Base-by-base conservation (phyloP, 768 basidiomycete genomes). In the Pulveroboletus ravenelii region DNA sequence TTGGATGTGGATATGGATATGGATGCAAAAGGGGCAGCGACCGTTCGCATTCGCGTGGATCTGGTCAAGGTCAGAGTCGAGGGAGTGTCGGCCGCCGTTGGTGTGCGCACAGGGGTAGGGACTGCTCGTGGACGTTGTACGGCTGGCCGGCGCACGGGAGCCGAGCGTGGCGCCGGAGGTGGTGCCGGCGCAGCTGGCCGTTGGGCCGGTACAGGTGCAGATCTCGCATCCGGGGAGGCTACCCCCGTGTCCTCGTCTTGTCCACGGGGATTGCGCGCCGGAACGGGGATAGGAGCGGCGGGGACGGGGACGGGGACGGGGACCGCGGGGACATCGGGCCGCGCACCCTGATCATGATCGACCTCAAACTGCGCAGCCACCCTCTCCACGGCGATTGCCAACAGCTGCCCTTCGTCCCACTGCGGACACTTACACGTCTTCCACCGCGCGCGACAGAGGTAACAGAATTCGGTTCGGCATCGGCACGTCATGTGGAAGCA, bases 341-440 rank as follows among this genome's bases (percentile, higher is more conserved):
- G 58, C 44, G 54, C 62, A 34, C 66, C 71, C 20, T 61, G 55
- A 0, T 38, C 58, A 5, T 70, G 76, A 10, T n/a, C 45, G 15
- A 7, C 55, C 4, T 73, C 67, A 37, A 75, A 51, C 27, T 62
- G 66, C 10, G 64, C 60, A 32, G 76, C 70, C 17, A 79, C 78
- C 18, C 76, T 68, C 27, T 68, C 67, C 48, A 74, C 69, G 0
- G 81, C 83, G 4, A 69, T 74, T 3, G 54, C 68, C 29, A 76
- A 10, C 12, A 67, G 23, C 6, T 55, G 48, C 3, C 25, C 30
- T 57, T 87, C 86, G 18, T 87, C 84, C 84, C 85, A 88, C 51
- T 84, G 81, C 1, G 74, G 72, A 54, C 87, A 88, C 1, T 0
- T 13, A 56, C 87, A 89, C 1, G 66, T 72, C 68, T 85, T 86